Conservation (phyloP, 352 stramenopile genomes). For the Phytopythium cucurbitacearum region DNA sequence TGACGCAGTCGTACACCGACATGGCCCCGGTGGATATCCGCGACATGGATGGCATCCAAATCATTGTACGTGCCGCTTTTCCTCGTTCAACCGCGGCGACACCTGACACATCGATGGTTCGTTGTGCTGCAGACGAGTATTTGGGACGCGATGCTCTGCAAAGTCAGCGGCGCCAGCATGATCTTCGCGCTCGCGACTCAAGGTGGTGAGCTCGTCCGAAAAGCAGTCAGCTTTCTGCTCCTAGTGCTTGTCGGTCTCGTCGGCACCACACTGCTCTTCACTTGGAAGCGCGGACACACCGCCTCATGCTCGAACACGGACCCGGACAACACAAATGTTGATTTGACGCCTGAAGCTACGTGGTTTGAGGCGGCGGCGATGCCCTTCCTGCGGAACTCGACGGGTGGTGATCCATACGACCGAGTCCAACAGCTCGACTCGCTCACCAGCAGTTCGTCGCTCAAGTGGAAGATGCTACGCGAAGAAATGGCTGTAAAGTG, state of each 20-base stretch:
- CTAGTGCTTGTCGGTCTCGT: constrained; percentile 23
- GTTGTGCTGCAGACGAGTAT: constrained; percentile 14
- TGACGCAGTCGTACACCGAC: constrained; percentile 60
- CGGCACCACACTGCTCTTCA: constrained; percentile 28
- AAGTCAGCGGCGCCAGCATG: constrained; percentile 34
- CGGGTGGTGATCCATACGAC: too few species aligned
- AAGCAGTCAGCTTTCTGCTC: constrained; percentile 34
- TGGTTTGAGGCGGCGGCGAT: too few species aligned
- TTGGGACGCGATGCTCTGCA: constrained; percentile 42
- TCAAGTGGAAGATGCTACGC: too few species aligned
- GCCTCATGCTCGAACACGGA: constrained; percentile 6
- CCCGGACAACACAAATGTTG: too few species aligned
- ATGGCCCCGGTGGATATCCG: constrained; percentile 54
- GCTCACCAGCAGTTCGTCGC: too few species aligned
- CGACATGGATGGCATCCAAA: constrained; percentile 37
- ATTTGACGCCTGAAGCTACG: too few species aligned
- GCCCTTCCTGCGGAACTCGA: too few species aligned
- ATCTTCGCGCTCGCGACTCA: constrained; percentile 36
- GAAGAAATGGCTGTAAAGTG: too few species aligned
- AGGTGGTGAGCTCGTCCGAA: constrained; percentile 22
- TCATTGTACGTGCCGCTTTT: constrained; percentile 10
- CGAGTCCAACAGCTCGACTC: too few species aligned
- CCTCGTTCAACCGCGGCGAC: not conserved
- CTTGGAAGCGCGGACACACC: constrained; percentile 40
- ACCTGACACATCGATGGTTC: not conserved